Conservation (phyloP, 352 stramenopile genomes). For the Peronospora belbahrii region DNA sequence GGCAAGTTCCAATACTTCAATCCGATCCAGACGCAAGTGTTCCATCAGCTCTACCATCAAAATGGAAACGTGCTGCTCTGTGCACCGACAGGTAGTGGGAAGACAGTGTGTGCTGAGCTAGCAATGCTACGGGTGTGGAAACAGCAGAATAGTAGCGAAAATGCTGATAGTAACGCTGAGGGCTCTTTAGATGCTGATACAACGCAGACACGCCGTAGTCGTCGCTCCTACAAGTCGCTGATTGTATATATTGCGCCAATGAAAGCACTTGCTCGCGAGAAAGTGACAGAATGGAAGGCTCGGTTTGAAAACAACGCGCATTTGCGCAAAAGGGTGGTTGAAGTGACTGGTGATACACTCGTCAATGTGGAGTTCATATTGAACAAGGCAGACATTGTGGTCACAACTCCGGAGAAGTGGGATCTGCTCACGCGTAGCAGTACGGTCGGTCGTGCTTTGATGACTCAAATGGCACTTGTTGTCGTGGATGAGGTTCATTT, state of each 20-base stretch:
- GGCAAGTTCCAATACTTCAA: conserved; percentile 87
- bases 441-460: conserved; percentile 55
- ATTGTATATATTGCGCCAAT: conserved; percentile 98
- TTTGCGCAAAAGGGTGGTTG: conserved; percentile 90
- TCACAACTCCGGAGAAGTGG: conserved; percentile 98
- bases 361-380: conserved; percentile 89
- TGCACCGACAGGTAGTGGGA: conserved; percentile 93
- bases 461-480: conserved; percentile 80
- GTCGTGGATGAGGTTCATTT: conserved; percentile 98
- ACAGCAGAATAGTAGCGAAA: conserved; percentile 13
- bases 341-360: conserved; percentile 95
- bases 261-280: conserved; percentile 94
- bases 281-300: conserved; percentile 94
- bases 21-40: conserved; percentile 97
- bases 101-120: conserved; percentile 96
- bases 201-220: background rate
- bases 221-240: conserved; percentile 32
- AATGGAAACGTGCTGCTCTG: conserved; percentile 94
- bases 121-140: conserved; percentile 94
- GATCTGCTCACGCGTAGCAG: conserved; percentile 94
- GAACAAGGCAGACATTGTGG: conserved; percentile 91
- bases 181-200: background rate
- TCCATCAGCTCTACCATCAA: conserved; percentile 96
- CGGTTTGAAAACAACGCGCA: conserved; percentile 82
- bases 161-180: background rate